These are phyloP conservation scores for Candida wancherniae DNA, from an alignment of 805 yeast species.

Conservation along the genomic window DNA sequence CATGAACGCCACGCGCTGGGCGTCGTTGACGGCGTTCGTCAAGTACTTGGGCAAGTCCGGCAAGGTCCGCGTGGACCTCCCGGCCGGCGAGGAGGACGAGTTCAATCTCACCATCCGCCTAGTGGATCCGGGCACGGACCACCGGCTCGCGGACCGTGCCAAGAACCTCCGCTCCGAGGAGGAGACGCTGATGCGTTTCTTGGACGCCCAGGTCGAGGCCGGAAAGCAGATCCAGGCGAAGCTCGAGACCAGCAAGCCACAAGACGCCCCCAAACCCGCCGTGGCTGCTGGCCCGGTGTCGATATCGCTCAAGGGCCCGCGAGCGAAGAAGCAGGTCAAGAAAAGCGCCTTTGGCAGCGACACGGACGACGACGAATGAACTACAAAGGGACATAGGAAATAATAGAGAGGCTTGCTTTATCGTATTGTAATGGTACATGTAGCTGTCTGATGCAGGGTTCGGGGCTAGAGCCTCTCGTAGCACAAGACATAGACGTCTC, in stretches of 20 bases:
- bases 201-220: slow-evolving; percentile 13
- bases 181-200: slow-evolving; percentile 11
- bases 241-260: neutral
- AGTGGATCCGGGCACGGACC: slow-evolving; percentile 12
- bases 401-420: too few species aligned
- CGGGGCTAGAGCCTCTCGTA: slow-evolving; percentile 53
- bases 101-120: slow-evolving; percentile 31
- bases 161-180: slow-evolving; percentile 13
- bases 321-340: slow-evolving; percentile 3
- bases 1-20: slow-evolving; percentile 85
- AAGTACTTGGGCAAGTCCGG: slow-evolving; percentile 55
- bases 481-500: slow-evolving; percentile 66
- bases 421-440: too few species aligned
- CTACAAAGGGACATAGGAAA: too few species aligned
- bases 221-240: slow-evolving; percentile 8
- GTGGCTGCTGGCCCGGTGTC: slow-evolving; percentile 5
- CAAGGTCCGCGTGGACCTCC: slow-evolving; percentile 42
- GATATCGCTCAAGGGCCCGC: slow-evolving; percentile 12
- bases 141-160: slow-evolving; percentile 1
- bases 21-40: slow-evolving; percentile 63
- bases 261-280: neutral
- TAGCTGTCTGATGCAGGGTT: too few species aligned
- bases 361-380: slow-evolving; percentile 5
- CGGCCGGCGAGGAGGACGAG: slow-evolving; percentile 29
- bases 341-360: slow-evolving; percentile 7